Percentiles rank a stretch among this genome's conserved stretches.
These are phyloP conservation scores for Rhynchosporium secalis DNA, from an alignment of 2,329 filamentous ascomycete genomes.

Conservation along the genomic window DNA sequence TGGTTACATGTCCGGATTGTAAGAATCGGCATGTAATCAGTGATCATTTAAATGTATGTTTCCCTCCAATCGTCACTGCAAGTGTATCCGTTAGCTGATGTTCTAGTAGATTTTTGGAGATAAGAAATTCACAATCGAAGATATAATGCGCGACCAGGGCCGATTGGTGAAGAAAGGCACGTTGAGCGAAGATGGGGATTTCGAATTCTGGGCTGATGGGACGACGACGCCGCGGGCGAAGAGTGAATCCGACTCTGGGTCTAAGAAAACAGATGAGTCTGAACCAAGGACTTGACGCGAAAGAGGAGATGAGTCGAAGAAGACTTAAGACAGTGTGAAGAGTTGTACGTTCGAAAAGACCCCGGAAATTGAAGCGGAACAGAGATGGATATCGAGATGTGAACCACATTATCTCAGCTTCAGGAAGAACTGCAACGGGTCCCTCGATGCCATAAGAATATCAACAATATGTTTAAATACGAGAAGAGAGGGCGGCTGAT, in stretches of 20 bases:
- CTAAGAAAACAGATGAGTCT: not conserved
- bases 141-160: constrained; percentile 75
- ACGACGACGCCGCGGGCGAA: constrained; percentile 29
- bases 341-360: too few relatives aligned
- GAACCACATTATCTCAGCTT: too few relatives aligned
- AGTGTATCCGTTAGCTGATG: constrained; percentile 14
- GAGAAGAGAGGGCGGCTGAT: too few relatives aligned
- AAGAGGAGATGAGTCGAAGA: too few relatives aligned
- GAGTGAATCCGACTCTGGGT: not conserved
- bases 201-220: constrained; percentile 85
- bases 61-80: not conserved
- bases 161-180: constrained; percentile 70
- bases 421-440: too few relatives aligned
- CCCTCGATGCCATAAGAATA: too few relatives aligned
- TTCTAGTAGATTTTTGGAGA: constrained; percentile 68
- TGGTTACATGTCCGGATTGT: constrained; percentile 86
- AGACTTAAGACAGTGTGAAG: too few relatives aligned
- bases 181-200: constrained; percentile 74
- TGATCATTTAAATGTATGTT: constrained; percentile 71
- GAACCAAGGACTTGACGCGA: not conserved
- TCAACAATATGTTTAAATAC: too few relatives aligned
- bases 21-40: constrained; percentile 87
- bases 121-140: constrained; percentile 68
- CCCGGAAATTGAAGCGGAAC: too few relatives aligned
- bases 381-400: too few relatives aligned